phyloP scores from a whole-genome alignment of 2,329 filamentous ascomycete species.

The Chaetothyriales sp. region DNA sequence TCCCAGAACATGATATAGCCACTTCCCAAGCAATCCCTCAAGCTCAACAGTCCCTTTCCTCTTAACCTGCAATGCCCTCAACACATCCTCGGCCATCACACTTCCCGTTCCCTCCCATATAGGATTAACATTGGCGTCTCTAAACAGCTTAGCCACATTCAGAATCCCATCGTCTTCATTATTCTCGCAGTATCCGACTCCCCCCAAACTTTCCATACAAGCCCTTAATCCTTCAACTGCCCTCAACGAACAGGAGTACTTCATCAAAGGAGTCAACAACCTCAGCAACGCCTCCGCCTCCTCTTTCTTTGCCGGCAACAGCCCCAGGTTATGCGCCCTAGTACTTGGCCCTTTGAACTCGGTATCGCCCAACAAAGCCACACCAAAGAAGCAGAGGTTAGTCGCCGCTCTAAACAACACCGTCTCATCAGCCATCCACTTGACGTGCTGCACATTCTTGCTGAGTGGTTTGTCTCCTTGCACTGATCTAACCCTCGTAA shows the following conservation, averaged over 20 bases:
- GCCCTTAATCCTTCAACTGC: slow-evolving; percentile 10
- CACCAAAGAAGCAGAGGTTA: slow-evolving; percentile 18
- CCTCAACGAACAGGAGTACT: slow-evolving; percentile 18
- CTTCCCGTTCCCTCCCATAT: slow-evolving; percentile 64
- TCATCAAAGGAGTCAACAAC: slow-evolving; percentile 23
- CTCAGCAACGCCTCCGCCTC: slow-evolving; percentile 20
- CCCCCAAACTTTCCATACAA: slow-evolving; percentile 23
- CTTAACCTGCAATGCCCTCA: slow-evolving; percentile 4
- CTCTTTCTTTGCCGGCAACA: slow-evolving; percentile 15
- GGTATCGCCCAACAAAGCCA: slow-evolving; percentile 21
- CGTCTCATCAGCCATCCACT: slow-evolving; percentile 19
- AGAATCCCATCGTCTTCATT: slow-evolving; percentile 40
- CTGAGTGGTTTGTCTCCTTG: slow-evolving; percentile 21
- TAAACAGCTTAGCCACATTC: slow-evolving; percentile 52
- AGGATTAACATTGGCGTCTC: slow-evolving; percentile 48
- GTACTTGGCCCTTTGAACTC: neutral
- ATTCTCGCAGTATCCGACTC: slow-evolving; percentile 24
- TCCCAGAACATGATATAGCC: neutral
- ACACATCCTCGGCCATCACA: slow-evolving; percentile 30
- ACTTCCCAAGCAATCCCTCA: neutral
- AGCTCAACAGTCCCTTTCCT: neutral
- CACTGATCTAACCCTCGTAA: slow-evolving; percentile 27
- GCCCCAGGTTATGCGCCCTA: slow-evolving; percentile 20
- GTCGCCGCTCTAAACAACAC: slow-evolving; percentile 16
- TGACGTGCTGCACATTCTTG: slow-evolving; percentile 28